Evolutionary conservation across 1,139 yeast species (phyloP), one percentile per base, ranked within the genome.

Genomic region (Diutina rugosa): DNA sequence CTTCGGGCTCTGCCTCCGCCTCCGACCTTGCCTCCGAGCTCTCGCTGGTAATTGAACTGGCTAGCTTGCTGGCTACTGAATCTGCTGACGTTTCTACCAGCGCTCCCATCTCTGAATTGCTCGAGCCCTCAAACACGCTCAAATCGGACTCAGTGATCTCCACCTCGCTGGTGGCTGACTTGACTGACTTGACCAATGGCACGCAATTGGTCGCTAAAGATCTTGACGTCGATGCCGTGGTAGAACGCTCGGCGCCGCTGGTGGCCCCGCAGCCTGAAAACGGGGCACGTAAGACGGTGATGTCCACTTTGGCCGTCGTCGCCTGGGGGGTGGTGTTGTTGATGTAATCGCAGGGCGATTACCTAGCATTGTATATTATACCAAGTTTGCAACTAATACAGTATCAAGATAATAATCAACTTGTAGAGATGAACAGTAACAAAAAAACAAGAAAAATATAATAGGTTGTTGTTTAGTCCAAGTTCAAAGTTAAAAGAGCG

Each of bases 281-380:
- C n/a, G 21, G 32, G 44, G 53, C 44, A 6, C 18, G n/a, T n/a
- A 16, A 12, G 44, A 6, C 18, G 44, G 18, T 30, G 44, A 38
- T 49, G 44, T 10, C 26, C 8, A 30, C 53, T 18, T 6, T 49
- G 8, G 28, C n/a, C 28, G 18, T 49, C 41, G 14, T 49, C 26
- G 35, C 18, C 14, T n/a, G 28, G 26, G 41, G 28, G 53, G 21
- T 18, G 44, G 44, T 49, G 53, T 12, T n/a, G 41, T 30, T 49
- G 53, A 21, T 47, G 35, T 49, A 32, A 49, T 49, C 53, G 53
- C 53, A 18, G 53, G 53, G 53, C 53, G 53, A 49, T 49, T 16
- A 49, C 32, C 41, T 49, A 49, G 53, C 41, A 49, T 30, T 30
- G 41, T 32, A 32, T 18, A 49, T 32, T 49, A 49, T 35, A 35